phyloP scores from a whole-genome alignment of 2,329 filamentous ascomycete genomes.

The Neospermospora avenae region DNA sequence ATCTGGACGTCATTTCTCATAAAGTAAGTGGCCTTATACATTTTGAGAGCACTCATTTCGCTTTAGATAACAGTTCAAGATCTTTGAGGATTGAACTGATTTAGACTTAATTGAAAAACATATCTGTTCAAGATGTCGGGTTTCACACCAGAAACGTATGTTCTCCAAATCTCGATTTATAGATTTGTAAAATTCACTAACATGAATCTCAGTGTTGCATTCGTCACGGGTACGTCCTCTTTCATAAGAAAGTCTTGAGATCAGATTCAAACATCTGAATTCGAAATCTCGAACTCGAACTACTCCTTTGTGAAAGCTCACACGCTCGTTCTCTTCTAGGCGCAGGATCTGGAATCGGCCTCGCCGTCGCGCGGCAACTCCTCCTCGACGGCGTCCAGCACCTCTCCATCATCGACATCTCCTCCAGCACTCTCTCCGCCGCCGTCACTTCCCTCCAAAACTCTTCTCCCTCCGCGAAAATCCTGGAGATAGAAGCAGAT shows the following conservation, averaged over 20 bases:
- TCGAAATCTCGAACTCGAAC: not conserved
- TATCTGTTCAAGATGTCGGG: constrained; percentile 11
- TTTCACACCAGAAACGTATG: constrained; percentile 18
- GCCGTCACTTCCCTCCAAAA: not conserved
- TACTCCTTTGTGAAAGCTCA: not conserved
- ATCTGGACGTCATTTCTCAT: no score
- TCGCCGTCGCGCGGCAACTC: constrained; percentile 22
- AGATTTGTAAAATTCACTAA: not conserved
- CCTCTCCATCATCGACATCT: constrained; percentile 24
- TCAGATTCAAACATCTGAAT: not conserved
- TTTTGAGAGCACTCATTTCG: no score
- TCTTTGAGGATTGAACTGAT: no score
- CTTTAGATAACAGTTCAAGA: no score
- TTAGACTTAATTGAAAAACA: no score
- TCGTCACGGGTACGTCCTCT: constrained; percentile 21
- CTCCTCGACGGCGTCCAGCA: constrained; percentile 21
- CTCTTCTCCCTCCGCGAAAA: not conserved
- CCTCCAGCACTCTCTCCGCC: not conserved
- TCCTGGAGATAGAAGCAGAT: constrained; percentile 15
- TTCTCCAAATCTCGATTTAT: not conserved
- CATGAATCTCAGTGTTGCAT: constrained; percentile 19
- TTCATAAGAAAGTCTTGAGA: not conserved
- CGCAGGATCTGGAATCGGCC: constrained; percentile 26
- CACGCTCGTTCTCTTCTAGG: constrained; percentile 11
- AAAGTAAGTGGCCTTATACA: no score